Base-by-base conservation (phyloP, 176 grass and related monocot species). In the Rhynchospora breviuscula region DNA sequence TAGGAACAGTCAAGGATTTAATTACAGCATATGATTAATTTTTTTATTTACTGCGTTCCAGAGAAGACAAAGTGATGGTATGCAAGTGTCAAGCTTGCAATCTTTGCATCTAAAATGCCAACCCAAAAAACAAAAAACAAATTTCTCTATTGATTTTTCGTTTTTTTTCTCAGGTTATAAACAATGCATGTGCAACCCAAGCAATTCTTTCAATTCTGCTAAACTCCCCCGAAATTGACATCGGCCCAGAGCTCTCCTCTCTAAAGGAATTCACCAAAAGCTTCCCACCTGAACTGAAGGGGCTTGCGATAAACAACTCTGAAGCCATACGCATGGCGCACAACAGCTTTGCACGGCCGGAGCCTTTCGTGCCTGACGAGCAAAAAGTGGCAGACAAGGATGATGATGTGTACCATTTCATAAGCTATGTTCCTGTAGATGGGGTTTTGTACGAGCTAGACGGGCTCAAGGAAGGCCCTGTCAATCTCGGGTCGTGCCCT, bases 351-450 rank as follows among this genome's bases (percentile, higher is more conserved):
- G 91, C 96, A 56, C 92, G 88, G 23, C 84, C 93, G 65, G 96
- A 95, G 81, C 86, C 89, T 25, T 98, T 98, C 82, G 85, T 98
- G n/a, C 48, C 91, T 0, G 93, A 98, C 46, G 96, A 98, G 81
- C 90, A 86, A 56, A 93, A 91, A 86, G 81, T 85, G 47, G 89
- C 90, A 69, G 84, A 78, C 66, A 93, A 90, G 81, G 91, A 93
- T 12, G 91, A 99, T 15, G 96, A 99, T 67, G 96, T 99, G 10
- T 95, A 99, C 84, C 93, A 99, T 88, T 98, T 98, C 64, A 91
- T 98, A 81, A 93, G 89, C 71, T 98, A 99, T 83, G 63, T 99
- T 59, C 96, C 96, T 84, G 93, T 99, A 46, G 91, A 93, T 15
- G 93, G 93, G 0, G 83, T 91, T 40, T 22, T 99, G 18, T 99